Evolutionary conservation across 2,329 filamentous ascomycete species (phyloP), one percentile per base, ranked within the genome.

Genomic region (Thelonectria rubi): DNA sequence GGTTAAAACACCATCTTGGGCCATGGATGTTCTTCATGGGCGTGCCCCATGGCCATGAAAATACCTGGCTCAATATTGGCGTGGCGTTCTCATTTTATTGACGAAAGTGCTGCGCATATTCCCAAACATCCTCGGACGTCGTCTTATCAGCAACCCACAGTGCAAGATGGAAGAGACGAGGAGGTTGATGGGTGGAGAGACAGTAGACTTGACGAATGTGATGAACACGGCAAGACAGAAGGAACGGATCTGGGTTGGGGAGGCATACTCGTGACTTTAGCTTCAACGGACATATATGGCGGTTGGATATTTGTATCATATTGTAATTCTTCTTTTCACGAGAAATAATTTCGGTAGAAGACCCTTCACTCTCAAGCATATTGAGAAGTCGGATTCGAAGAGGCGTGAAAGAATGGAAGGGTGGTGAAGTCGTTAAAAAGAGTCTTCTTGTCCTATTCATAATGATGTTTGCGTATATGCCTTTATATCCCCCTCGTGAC

Each of bases 221-320:
- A 61, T 49, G 58, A 61, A 62, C 50, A 51, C 15, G 39, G 42
- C 37, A 56, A 24, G 21, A 47, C 24, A 40, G 39, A 40, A 50
- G 63, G 45, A 46, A 63, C 60, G 34, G 51, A 58, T 34, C 26
- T 57, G 43, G 55, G 24, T 24, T 26, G 53, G 53, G 45, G 53
- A 48, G 45, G 58, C 42, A 61, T 47, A 53, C 53, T 61, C 40
- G 34, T 53, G 12, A 39, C 24, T 42, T 57, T 32, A 46, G 47
- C 39, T 46, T 21, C 39, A 43, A 32, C 40, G 45, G 24, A 48
- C 39, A 57, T 60, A 57, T 60, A 40, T 32, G 56, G 62, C 54
- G 49, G 64, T 42, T 54, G 63, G 58, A 65, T 37, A 67, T 61
- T 60, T 71, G 61, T 67, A 71, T 70, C 65, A 71, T 70, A 65